Evolutionary conservation across 1,284 basidiomycete genomes (phyloP), one percentile per base, ranked within the genome.

Genomic region (Xerocomus cyaneibrunnescens): DNA sequence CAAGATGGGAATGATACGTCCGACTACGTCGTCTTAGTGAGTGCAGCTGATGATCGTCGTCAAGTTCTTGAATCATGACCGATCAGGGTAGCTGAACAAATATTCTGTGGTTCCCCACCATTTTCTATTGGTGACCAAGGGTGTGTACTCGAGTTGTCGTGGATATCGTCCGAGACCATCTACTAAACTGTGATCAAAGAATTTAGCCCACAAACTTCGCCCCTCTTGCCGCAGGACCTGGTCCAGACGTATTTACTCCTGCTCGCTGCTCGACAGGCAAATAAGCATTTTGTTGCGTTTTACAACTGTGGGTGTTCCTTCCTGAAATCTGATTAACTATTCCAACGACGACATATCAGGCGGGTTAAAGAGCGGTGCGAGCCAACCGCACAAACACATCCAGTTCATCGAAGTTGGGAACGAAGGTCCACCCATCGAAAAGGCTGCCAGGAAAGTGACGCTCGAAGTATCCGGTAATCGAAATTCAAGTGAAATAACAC

Each of bases 311-410:
- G 53, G 77, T 23, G 6, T 22, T 35, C 35, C 19, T 17, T 31
- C 19, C 21, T 9, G n/a, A 31, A 25, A 25, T 37, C 30, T 19
- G 12, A 34, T 37, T 23, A 22, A 22, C 27, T 17, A 12, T 7
- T 28, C 23, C 25, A 16, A 55, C 27, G 27, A 19, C 38, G 42
- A 50, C 42, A 8, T 19, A 27, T 36, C 51, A 88, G 89, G 90
- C 59, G 92, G 92, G 5, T 76, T 82, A 42, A 76, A 81, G 41
- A 92, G 89, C 53, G 93, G 92, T 31, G 92, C 93, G 8, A 92
- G 89, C 67, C 92, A 95, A 71, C 75, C 79, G 2, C 92, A 94
- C 72, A 91, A 94, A 61, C 92, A 95, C 66, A 63, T 94, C 19
- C 92, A 95, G 68, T 86, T 94, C 55, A 71, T 94, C 17, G 67